A percentile compares a stretch with the other conserved stretches of the same genome.
phyloP scores from a whole-genome alignment of 148 eudicot genomes.

The Pouteria glomerata region DNA sequence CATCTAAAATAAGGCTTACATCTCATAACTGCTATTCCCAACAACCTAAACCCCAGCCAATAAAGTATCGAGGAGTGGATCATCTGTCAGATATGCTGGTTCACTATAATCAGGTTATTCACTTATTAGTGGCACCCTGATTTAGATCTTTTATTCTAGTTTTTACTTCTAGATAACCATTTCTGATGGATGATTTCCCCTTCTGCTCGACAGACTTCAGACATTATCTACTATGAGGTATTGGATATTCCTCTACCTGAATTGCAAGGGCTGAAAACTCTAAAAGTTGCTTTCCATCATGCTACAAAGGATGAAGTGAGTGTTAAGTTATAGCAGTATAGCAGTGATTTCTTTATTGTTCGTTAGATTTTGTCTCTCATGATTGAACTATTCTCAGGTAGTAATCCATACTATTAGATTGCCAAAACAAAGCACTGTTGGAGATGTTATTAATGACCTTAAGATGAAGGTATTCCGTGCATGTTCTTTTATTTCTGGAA shows the following conservation, averaged over 20 bases:
- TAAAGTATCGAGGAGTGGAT: slow-evolving; percentile 26
- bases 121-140: neutral
- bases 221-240: slow-evolving; percentile 42
- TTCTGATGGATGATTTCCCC: slow-evolving; percentile 8
- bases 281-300: slow-evolving; percentile 57
- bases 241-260: slow-evolving; percentile 52
- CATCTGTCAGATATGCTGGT: slow-evolving; percentile 28
- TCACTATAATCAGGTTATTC: slow-evolving; percentile 29
- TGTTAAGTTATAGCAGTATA: neutral
- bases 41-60: slow-evolving; percentile 31
- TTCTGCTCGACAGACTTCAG: slow-evolving; percentile 28
- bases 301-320: slow-evolving; percentile 62
- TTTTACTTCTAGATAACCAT: neutral
- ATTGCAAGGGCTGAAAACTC: slow-evolving; percentile 48
- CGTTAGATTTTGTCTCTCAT: neutral
- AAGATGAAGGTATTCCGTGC: slow-evolving; percentile 33
- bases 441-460: slow-evolving; percentile 39
- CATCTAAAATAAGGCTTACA: slow-evolving; percentile 25
- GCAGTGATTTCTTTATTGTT: neutral
- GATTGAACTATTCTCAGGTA: slow-evolving; percentile 28
- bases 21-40: slow-evolving; percentile 27
- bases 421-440: slow-evolving; percentile 49
- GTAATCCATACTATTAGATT: slow-evolving; percentile 35
- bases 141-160: too few species aligned
- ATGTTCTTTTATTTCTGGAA: neutral